Base-by-base conservation (phyloP, 768 basidiomycete species). In the Leccinum disarticulatum region DNA sequence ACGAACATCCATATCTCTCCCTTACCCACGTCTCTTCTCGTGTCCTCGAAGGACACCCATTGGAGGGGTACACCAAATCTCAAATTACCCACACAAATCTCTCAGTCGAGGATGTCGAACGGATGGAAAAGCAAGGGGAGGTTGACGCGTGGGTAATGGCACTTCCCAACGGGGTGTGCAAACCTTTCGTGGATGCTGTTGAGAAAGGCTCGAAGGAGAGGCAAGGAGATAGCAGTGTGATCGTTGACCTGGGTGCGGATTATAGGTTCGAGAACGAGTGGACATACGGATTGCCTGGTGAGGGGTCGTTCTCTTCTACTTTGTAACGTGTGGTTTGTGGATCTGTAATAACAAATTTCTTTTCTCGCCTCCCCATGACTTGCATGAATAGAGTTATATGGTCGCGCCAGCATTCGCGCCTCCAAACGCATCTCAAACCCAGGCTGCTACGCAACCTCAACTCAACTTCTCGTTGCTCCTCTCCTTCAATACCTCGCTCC, bases 111-210 rank as follows among this genome's bases (percentile, higher is more conserved):
- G 91, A 97, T 65, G 90, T 98, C 10, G 87, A 92, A 72, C 79
- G 77, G 70, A 90, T 99, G 88, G 97, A 98, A 76, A 87, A 87
- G 75, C 79, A 85, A 53, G 88, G 90, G 9, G 90, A 90, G 68
- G 93, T 99, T 17, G 96, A 99, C 70, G 96, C 94, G 9, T 99
- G 97, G 96, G 86, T 98, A 55, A 95, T 98, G 91, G 97, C 97
- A 3, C 82, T 99, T 52, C 97, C 97, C n/a, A 99, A 98, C 65
- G 97, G 97, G 19, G 84, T 93, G 25, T 90, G 91, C 78, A 95
- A 95, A 75, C 95, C 95, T 1, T 99, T 96, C 71, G 94, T 99
- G 35, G 94, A 95, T 68, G 96, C 96, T 15, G 77, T 99, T 52
- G 94, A 97, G 68, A 81, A 84, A 38, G 93, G 88, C 6, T 79